These are phyloP conservation scores for Nicotiana tomentosiformis DNA, from an alignment of 257 asterid species.

Conservation along the genomic window DNA sequence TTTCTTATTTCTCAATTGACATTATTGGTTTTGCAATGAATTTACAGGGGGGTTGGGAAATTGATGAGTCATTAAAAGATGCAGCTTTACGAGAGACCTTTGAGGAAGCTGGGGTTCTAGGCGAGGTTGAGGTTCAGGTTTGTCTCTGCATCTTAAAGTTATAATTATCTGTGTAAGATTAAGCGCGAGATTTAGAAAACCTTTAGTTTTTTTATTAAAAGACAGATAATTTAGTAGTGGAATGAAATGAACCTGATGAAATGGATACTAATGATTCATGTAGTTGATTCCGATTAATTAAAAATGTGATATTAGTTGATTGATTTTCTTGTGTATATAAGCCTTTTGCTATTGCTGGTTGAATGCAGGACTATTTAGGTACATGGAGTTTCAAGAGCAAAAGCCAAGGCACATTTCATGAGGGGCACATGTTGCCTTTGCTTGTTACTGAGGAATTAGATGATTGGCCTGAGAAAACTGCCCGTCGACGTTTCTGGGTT, in stretches of 20 bases:
- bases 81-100: conserved; percentile 84
- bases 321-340: too few species aligned
- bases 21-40: conserved; percentile 6
- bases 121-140: conserved; percentile 49
- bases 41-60: conserved; percentile 90
- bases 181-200: too few species aligned
- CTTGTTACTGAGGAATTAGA: conserved; percentile 71
- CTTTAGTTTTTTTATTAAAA: too few species aligned
- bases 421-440: conserved; percentile 81
- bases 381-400: conserved; percentile 33
- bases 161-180: too few species aligned
- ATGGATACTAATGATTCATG: not conserved
- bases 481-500: conserved; percentile 86
- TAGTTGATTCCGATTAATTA: not conserved
- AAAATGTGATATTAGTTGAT: not conserved
- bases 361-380: conserved; percentile 41
- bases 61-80: conserved; percentile 70
- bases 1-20: not conserved
- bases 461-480: conserved; percentile 87
- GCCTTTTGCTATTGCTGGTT: not conserved
- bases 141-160: not conserved
- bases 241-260: too few species aligned
- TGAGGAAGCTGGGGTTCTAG: conserved; percentile 92
- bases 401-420: conserved; percentile 76
- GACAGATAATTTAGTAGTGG: too few species aligned